Evolutionary conservation across 768 basidiomycete genomes (phyloP).

Genomic region (Rhizopogon sp.): DNA sequence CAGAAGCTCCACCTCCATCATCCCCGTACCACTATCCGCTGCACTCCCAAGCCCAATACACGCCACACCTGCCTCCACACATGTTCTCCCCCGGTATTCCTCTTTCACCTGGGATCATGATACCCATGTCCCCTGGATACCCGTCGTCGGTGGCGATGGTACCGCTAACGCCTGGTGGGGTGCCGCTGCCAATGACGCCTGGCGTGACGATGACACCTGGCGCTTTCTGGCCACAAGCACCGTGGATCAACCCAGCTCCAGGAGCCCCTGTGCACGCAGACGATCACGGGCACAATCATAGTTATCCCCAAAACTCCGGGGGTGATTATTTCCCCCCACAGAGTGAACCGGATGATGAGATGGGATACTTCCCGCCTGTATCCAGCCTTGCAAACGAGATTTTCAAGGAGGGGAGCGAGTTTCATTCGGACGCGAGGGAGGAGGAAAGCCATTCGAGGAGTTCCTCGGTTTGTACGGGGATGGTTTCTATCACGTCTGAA

Average conservation of each 20-base stretch:
- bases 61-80: constrained; percentile 15
- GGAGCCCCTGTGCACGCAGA: constrained; percentile 49
- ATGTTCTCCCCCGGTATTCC: constrained; percentile 28
- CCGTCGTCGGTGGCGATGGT: constrained; percentile 12
- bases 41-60: constrained; percentile 11
- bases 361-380: constrained; percentile 41
- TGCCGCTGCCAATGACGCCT: constrained; percentile 37
- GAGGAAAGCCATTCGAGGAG: neutral
- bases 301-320: constrained; percentile 1
- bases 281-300: constrained; percentile 7
- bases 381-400: constrained; percentile 32
- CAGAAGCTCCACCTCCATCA: constrained; percentile 5
- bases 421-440: neutral
- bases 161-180: constrained; percentile 15
- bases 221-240: constrained; percentile 62
- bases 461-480: neutral
- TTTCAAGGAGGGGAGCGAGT: constrained; percentile 20
- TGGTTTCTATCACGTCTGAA: neutral
- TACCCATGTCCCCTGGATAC: constrained; percentile 23
- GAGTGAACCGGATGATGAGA: constrained; percentile 15
- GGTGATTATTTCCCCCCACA: constrained; percentile 40
- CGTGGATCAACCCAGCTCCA: constrained; percentile 53
- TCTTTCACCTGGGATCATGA: constrained; percentile 25
- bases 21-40: constrained; percentile 10
- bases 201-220: constrained; percentile 70